Evolutionary conservation across 495 filamentous ascomycete species (phyloP).

Genomic region (Mycothermus thermophilus): DNA sequence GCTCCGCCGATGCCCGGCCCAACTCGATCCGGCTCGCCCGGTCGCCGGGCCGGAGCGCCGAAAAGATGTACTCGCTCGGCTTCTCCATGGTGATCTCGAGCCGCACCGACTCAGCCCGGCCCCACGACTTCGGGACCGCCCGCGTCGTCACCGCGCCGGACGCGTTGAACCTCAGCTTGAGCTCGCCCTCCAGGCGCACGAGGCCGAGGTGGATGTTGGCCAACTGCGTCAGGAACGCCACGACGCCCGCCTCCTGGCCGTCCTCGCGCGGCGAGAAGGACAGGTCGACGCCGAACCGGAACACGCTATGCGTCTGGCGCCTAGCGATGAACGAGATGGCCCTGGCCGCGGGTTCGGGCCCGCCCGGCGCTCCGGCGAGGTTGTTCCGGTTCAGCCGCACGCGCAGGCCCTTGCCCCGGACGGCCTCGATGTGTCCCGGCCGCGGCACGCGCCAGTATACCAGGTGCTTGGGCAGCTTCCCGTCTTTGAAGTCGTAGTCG

Average conservation of each 20-base stretch:
- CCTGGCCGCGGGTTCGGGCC: constrained; percentile 12
- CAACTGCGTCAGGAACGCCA: constrained; percentile 32
- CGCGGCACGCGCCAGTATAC: constrained; percentile 32
- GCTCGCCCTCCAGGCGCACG: constrained; percentile 17
- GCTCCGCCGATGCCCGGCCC: constrained; percentile 5
- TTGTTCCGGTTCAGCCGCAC: constrained; percentile 25
- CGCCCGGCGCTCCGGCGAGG: constrained; percentile 19
- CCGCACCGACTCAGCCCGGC: constrained; percentile 2
- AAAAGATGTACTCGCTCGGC: constrained; percentile 5
- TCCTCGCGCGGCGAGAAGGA: constrained; percentile 19
- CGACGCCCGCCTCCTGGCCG: constrained; percentile 27
- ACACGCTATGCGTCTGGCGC: constrained; percentile 31
- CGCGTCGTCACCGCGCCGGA: neutral
- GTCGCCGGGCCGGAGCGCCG: constrained; percentile 5
- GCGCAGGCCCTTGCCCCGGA: constrained; percentile 23
- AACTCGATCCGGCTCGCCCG: constrained; percentile 1
- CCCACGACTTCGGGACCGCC: constrained; percentile 6
- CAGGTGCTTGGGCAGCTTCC: constrained; percentile 27
- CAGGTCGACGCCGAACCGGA: constrained; percentile 28
- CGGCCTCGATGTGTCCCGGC: constrained; percentile 18
- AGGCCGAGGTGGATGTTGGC: constrained; percentile 34
- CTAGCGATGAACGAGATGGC: constrained; percentile 29
- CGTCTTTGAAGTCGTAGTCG: constrained; percentile 24
- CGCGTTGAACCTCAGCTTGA: constrained; percentile 17
- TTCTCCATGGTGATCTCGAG: constrained; percentile 5